Evolutionary conservation across 495 filamentous ascomycete genomes (phyloP).

Genomic region (Evernia prunastri): DNA sequence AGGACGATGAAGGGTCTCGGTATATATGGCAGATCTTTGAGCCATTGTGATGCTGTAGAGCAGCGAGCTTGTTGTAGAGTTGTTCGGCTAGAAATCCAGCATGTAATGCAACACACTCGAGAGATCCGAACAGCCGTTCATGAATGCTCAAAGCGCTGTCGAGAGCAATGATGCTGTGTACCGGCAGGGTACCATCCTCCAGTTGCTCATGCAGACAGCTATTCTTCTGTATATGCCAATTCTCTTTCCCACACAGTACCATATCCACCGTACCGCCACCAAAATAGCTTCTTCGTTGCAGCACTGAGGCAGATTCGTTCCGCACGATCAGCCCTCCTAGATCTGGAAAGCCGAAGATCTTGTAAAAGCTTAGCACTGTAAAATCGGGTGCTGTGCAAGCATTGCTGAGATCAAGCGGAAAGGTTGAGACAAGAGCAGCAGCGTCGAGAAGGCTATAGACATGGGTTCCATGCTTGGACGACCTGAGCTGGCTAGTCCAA

Average conservation of each 20-base stretch:
- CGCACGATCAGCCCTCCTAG: slow-evolving; percentile 81
- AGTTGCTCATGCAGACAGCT: slow-evolving; percentile 55
- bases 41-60: slow-evolving; percentile 56
- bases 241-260: slow-evolving; percentile 50
- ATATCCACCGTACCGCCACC: slow-evolving; percentile 95
- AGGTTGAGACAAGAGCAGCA: slow-evolving; percentile 73
- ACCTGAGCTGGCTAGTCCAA: slow-evolving; percentile 58
- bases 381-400: slow-evolving; percentile 67
- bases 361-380: slow-evolving; percentile 85
- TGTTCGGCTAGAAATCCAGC: slow-evolving; percentile 48
- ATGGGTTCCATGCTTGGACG: slow-evolving; percentile 22
- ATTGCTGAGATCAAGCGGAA: slow-evolving; percentile 64
- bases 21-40: slow-evolving; percentile 53
- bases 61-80: slow-evolving; percentile 45
- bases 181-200: slow-evolving; percentile 75
- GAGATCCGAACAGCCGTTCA: slow-evolving; percentile 52
- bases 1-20: slow-evolving; percentile 43
- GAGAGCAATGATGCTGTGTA: slow-evolving; percentile 68
- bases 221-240: slow-evolving; percentile 61
- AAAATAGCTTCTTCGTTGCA: slow-evolving; percentile 69
- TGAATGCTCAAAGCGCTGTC: slow-evolving; percentile 64
- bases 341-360: slow-evolving; percentile 95
- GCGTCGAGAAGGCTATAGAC: slow-evolving; percentile 82
- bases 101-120: slow-evolving; percentile 57
- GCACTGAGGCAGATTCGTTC: slow-evolving; percentile 56